A percentile compares a stretch with the other conserved stretches of the same genome.
Evolutionary conservation across 306 rosid species (phyloP).

Genomic region (Alnus rubra): DNA sequence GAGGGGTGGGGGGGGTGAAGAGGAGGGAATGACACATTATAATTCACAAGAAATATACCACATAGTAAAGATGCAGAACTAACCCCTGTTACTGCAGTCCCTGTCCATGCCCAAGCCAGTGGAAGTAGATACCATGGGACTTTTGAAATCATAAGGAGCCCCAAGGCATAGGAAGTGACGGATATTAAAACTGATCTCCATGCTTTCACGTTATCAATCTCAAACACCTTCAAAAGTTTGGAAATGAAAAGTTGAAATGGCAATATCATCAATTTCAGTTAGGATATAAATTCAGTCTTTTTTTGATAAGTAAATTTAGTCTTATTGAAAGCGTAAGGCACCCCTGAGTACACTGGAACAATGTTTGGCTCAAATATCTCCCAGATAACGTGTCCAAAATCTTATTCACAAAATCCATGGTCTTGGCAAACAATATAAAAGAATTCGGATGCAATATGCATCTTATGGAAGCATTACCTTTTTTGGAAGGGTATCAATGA

Average conservation of each 20-base stretch:
- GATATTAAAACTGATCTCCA: slow-evolving; percentile 88
- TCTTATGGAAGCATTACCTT: slow-evolving; percentile 45
- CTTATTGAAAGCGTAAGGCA: too few relatives aligned
- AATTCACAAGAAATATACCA: slow-evolving; percentile 6
- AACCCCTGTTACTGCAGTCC: slow-evolving; percentile 97
- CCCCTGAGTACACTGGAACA: slow-evolving; percentile 5
- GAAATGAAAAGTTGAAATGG: slow-evolving; percentile 15
- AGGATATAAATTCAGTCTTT: neutral
- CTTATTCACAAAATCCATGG: slow-evolving; percentile 1
- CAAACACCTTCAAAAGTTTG: slow-evolving; percentile 62
- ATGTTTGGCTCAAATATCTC: slow-evolving; percentile 1
- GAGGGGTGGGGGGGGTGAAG: slow-evolving; percentile 5
- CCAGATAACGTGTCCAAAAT: slow-evolving; percentile 11
- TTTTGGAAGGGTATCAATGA: slow-evolving; percentile 82
- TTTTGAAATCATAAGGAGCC: slow-evolving; percentile 80
- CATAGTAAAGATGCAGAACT: slow-evolving; percentile 38
- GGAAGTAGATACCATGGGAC: slow-evolving; percentile 98
- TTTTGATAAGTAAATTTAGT: slow-evolving; percentile 8
- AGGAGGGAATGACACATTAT: neutral
- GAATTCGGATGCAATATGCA: slow-evolving; percentile 4
- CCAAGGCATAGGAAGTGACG: slow-evolving; percentile 76
- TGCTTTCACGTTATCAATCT: slow-evolving; percentile 74
- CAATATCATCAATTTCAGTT: neutral
- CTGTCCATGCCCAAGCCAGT: slow-evolving; percentile 99
- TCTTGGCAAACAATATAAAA: slow-evolving; percentile 6